phyloP scores from a whole-genome alignment of 2,329 filamentous ascomycete genomes.

The Orbilia quercus region DNA sequence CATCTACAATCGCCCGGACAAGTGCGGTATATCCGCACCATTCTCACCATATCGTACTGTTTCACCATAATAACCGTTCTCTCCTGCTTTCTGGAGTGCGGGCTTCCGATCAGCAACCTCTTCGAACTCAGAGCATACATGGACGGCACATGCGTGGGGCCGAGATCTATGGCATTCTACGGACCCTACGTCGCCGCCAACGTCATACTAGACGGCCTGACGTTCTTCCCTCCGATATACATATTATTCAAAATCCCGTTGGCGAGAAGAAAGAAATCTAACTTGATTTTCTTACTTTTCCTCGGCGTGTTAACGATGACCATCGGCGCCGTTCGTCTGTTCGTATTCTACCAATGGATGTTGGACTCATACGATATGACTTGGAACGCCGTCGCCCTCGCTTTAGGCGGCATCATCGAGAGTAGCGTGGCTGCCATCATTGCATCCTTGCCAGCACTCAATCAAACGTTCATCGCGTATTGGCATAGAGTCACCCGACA shows the following conservation, averaged over 20 bases:
- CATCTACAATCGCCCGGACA: conserved; percentile 25
- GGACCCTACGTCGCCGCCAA: conserved; percentile 18
- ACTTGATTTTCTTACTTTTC: conserved; percentile 31
- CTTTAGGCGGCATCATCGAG: conserved; percentile 36
- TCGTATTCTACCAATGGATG: conserved; percentile 39
- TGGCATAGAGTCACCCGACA: conserved; percentile 22
- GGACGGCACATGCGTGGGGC: conserved; percentile 36
- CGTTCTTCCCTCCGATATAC: conserved; percentile 36
- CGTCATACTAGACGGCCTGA: conserved; percentile 28
- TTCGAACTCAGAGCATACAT: conserved; percentile 31
- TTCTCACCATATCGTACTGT: conserved; percentile 21
- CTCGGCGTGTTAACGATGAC: conserved; percentile 31
- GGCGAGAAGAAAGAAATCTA: conserved; percentile 31
- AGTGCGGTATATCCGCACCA: conserved; percentile 14
- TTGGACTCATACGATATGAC: conserved; percentile 43
- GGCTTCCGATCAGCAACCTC: conserved; percentile 24
- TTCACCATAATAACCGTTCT: conserved; percentile 24
- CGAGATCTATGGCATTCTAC: conserved; percentile 35
- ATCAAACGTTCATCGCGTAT: conserved; percentile 23
- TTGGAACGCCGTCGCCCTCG: conserved; percentile 30
- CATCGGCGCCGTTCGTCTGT: conserved; percentile 19
- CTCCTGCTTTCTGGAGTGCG: conserved; percentile 36
- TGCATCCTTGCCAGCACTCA: conserved; percentile 40
- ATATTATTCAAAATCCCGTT: conserved; percentile 28
- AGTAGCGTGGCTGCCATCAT: conserved; percentile 37